These are phyloP conservation scores for Syzygium jambos DNA, from an alignment of 345 rosid genomes.

Conservation along the genomic window DNA sequence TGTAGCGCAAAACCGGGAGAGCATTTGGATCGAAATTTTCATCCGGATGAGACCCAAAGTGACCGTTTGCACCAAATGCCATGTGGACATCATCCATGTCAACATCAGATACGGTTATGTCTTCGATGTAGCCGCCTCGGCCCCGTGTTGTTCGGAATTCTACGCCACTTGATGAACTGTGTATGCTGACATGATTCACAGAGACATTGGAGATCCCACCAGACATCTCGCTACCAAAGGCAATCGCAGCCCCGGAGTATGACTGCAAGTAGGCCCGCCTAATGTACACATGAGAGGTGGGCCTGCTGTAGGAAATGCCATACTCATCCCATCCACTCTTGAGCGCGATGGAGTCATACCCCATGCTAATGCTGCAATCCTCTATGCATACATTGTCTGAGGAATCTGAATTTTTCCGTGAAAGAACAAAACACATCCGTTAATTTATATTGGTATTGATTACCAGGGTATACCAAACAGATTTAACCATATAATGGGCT, in stretches of 20 bases:
- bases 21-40: conserved; percentile 68
- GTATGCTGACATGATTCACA: conserved; percentile 37
- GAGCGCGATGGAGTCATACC: conserved; percentile 66
- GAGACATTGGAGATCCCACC: conserved; percentile 72
- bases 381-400: conserved; percentile 79
- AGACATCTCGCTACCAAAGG: conserved; percentile 98
- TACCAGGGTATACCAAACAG: background rate
- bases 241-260: conserved; percentile 58
- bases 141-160: conserved; percentile 71
- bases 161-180: conserved; percentile 48
- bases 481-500: background rate
- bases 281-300: conserved; percentile 51
- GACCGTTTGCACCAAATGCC: conserved; percentile 53
- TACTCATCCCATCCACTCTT: conserved; percentile 98
- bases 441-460: background rate
- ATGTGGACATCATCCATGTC: conserved; percentile 21
- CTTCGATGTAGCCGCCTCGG: conserved; percentile 73
- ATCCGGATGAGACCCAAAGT: conserved; percentile 73
- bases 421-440: background rate
- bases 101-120: conserved; percentile 43
- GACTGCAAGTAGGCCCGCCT: conserved; percentile 60
- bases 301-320: conserved; percentile 63
- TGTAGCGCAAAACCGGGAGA: conserved; percentile 35
- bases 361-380: conserved; percentile 60
- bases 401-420: conserved; percentile 50